Evolutionary conservation across 805 yeast genomes (phyloP).

Genomic region (Ogataea trehalophila): DNA sequence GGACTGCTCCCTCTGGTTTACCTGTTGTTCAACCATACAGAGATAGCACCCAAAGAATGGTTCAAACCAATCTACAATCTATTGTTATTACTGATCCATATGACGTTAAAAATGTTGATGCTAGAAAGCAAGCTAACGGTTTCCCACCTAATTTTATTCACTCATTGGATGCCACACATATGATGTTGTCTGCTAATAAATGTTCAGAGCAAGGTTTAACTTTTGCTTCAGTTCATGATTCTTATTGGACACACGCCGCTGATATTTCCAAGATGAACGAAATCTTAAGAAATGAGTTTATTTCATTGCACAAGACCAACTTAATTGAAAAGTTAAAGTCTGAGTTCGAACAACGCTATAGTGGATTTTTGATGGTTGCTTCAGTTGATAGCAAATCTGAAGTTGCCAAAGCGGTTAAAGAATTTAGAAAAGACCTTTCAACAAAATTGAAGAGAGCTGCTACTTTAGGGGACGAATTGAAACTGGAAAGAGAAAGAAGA

Average conservation of each 20-base stretch:
- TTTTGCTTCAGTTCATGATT: conserved; percentile 96
- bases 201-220: conserved; percentile 61
- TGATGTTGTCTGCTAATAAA: conserved; percentile 81
- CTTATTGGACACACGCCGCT: conserved; percentile 96
- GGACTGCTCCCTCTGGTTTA: conserved; percentile 95
- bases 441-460: conserved; percentile 48
- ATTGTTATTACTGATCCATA: conserved; percentile 88
- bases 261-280: conserved; percentile 71
- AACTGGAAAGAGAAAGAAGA: conserved; percentile 62
- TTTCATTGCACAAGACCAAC: conserved; percentile 69
- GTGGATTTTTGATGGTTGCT: conserved; percentile 59
- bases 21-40: conserved; percentile 98
- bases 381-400: conserved; percentile 48
- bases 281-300: conserved; percentile 71
- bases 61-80: conserved; percentile 81
- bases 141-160: conserved; percentile 96
- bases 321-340: conserved; percentile 62
- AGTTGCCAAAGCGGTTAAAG: conserved; percentile 45
- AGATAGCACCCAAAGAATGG: conserved; percentile 54
- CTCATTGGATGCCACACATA: conserved; percentile 94
- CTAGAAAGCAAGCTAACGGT: conserved; percentile 86
- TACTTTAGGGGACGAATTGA: conserved; percentile 69
- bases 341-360: conserved; percentile 81
- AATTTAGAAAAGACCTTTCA: conserved; percentile 45
- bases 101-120: conserved; percentile 73